Conservation (phyloP, 2,329 filamentous ascomycete genomes). For the Thielaviopsis populi region DNA sequence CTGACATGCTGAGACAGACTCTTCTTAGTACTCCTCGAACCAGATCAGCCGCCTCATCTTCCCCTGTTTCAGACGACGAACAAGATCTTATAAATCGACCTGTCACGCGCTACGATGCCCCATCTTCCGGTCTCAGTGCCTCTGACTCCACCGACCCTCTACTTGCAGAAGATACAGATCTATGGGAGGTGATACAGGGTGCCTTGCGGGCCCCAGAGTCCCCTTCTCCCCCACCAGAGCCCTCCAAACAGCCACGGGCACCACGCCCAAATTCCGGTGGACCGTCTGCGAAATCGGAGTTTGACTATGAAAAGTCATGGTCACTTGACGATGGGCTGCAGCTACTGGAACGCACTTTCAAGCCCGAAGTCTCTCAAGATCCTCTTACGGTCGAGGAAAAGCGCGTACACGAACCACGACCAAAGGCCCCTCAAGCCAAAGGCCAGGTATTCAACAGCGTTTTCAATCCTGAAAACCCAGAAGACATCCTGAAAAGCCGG, state of each 20-base stretch:
- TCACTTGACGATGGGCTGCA: slow-evolving; percentile 8
- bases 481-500: not conserved
- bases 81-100: not conserved
- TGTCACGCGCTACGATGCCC: not conserved
- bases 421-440: not conserved
- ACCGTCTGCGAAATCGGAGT: not conserved
- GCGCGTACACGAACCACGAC: not conserved
- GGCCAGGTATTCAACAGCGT: not conserved
- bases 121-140: not conserved
- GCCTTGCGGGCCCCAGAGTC: not conserved
- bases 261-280: too few relatives aligned
- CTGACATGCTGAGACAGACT: not conserved
- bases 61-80: not conserved
- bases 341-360: not conserved
- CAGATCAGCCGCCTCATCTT: not conserved
- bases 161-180: not conserved
- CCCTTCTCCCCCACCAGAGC: not conserved
- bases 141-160: slow-evolving; percentile 1
- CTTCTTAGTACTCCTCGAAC: not conserved
- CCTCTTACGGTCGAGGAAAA: slow-evolving; percentile 7
- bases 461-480: slow-evolving; percentile 1
- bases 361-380: not conserved
- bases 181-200: slow-evolving; percentile 8
- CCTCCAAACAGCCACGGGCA: not conserved
- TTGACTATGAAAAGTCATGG: slow-evolving; percentile 11